Evolutionary conservation across 2,329 filamentous ascomycete species (phyloP).

Genomic region (Penicillium sp.): DNA sequence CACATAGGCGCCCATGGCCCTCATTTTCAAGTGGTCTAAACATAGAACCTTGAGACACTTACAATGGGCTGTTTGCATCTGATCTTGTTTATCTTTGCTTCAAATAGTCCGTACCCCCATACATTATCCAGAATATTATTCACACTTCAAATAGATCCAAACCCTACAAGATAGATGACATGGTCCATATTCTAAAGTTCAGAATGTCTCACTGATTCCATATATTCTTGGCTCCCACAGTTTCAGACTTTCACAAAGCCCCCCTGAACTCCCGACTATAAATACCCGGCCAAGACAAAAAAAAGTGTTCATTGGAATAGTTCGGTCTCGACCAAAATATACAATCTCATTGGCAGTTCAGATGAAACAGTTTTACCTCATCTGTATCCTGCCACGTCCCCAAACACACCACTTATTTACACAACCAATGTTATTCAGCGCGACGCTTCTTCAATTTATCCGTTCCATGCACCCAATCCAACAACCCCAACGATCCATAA

Average conservation of each 20-base stretch:
- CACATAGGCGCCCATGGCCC: neutral
- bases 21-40: neutral
- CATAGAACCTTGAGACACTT: slow-evolving; percentile 4
- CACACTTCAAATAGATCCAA: too few relatives aligned
- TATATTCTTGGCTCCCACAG: too few relatives aligned
- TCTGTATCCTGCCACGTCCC: too few relatives aligned
- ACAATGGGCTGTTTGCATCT: too few relatives aligned
- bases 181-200: neutral
- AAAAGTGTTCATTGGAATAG: too few relatives aligned
- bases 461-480: slow-evolving; percentile 59
- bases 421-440: too few relatives aligned
- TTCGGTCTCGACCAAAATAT: neutral
- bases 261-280: neutral
- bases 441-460: slow-evolving; percentile 24
- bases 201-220: neutral
- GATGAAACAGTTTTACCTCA: too few relatives aligned
- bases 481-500: slow-evolving; percentile 52
- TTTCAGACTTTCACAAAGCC: too few relatives aligned
- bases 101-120: neutral
- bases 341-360: too few relatives aligned
- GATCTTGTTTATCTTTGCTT: neutral
- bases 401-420: too few relatives aligned
- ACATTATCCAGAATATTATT: too few relatives aligned
- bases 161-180: too few relatives aligned
- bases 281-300: neutral